Percentiles rank a stretch among this genome's conserved stretches.
phyloP scores from a whole-genome alignment of 345 rosid genomes.

The thale cress (Arabidopsis thaliana) region TAIR10.1 NC_003071.7:18689501-18690000 shows the following conservation, averaged over 20 bases:
- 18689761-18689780: constrained; percentile 21
- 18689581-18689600: constrained; percentile 35
- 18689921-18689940: not conserved
- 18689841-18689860: too few relatives aligned
- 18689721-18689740: constrained; percentile 32
- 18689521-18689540: not conserved
- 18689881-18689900: not conserved
- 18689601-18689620: constrained; percentile 33
- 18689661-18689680: constrained; percentile 9
- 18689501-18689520: not conserved
- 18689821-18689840: not conserved
- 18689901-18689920: not conserved
- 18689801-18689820: not conserved
- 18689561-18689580: constrained; percentile 36
- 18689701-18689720: constrained; percentile 42
- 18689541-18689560: constrained; percentile 35
- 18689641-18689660: constrained; percentile 9
- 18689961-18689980: not conserved
- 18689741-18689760: constrained; percentile 22
- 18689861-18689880: not conserved
- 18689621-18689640: constrained; percentile 44
- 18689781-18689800: constrained; percentile 23
- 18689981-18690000: not conserved
- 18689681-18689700: constrained; percentile 36
- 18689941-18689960: not conserved